A percentile compares a stretch with the other conserved stretches of the same genome.
These are phyloP conservation scores for Microcera coccophila DNA, from an alignment of 2,329 filamentous ascomycete genomes.

Conservation along the genomic window DNA sequence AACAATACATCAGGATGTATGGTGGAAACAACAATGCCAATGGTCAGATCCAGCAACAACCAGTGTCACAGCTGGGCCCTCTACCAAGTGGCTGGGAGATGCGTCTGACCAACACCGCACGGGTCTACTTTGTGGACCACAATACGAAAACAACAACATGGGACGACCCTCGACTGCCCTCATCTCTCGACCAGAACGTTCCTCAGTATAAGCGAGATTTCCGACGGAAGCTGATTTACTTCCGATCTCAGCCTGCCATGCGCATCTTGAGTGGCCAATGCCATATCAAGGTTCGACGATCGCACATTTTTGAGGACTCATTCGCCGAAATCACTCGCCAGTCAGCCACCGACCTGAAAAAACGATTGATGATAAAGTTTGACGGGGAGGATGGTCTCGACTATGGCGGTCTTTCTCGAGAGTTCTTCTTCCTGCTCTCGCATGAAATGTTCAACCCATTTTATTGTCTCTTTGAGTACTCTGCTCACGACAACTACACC, in stretches of 20 bases:
- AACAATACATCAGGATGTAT: constrained; percentile 99
- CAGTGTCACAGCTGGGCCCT: constrained; percentile 92
- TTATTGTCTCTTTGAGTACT: constrained; percentile 99
- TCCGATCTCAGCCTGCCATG: constrained; percentile 94
- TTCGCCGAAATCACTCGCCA: constrained; percentile 98
- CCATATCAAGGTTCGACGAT: constrained; percentile 94
- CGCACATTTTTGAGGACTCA: constrained; percentile 97
- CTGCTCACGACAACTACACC: constrained; percentile 99
- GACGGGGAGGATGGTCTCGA: constrained; percentile 97
- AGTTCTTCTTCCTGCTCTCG: constrained; percentile 98
- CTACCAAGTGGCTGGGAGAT: constrained; percentile 98
- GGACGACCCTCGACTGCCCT: constrained; percentile 94
- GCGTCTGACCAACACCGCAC: constrained; percentile 94
- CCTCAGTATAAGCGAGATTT: constrained; percentile 99
- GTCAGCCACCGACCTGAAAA: constrained; percentile 93
- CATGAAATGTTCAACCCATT: constrained; percentile 99
- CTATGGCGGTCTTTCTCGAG: constrained; percentile 94
- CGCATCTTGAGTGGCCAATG: constrained; percentile 94
- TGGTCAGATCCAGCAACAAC: constrained; percentile 91
- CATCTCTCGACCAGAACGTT: constrained; percentile 94
- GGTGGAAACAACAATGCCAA: constrained; percentile 78
- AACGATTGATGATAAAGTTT: constrained; percentile 99
- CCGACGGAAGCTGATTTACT: constrained; percentile 96
- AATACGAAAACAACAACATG: constrained; percentile 99
- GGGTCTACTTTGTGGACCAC: constrained; percentile 98